phyloP scores from a whole-genome alignment of 768 basidiomycete species.

The Kwoniella newhampshirensis region DNA sequence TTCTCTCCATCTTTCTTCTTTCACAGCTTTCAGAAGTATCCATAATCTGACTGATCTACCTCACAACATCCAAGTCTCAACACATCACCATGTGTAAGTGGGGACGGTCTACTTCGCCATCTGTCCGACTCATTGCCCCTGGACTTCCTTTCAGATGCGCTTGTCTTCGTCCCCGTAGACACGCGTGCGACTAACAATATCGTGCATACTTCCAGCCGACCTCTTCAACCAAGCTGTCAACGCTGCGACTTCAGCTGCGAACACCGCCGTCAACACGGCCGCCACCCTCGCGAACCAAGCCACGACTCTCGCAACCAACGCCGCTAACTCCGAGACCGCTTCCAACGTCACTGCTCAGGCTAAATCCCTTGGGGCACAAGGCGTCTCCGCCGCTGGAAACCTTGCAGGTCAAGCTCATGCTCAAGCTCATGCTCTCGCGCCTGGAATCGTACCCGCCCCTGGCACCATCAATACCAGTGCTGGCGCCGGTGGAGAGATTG shows the following conservation, averaged over 20 bases:
- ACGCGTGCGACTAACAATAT: too few relatives aligned
- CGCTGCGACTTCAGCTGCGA: slow-evolving; percentile 29
- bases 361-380: slow-evolving; percentile 31
- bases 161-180: too few relatives aligned
- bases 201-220: slow-evolving; percentile 40
- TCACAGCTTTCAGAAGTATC: too few relatives aligned
- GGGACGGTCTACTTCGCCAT: too few relatives aligned
- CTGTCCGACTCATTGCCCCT: too few relatives aligned
- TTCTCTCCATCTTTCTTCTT: too few relatives aligned
- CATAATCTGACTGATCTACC: too few relatives aligned
- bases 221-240: slow-evolving; percentile 50
- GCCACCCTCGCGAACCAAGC: slow-evolving; percentile 35
- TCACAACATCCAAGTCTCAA: too few relatives aligned
- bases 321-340: slow-evolving; percentile 39
- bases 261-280: slow-evolving; percentile 34
- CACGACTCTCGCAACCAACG: slow-evolving; percentile 35
- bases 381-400: slow-evolving; percentile 25
- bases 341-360: slow-evolving; percentile 31
- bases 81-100: too few relatives aligned
- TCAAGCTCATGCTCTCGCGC: slow-evolving; percentile 42
- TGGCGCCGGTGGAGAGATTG: slow-evolving; percentile 28
- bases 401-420: slow-evolving; percentile 48
- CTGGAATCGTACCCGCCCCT: slow-evolving; percentile 46
- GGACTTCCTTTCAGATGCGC: too few relatives aligned
- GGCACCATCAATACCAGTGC: slow-evolving; percentile 8